Evolutionary conservation across 768 basidiomycete genomes (phyloP), one percentile per base, ranked within the genome.

Genomic region (Kwoniella europaea): DNA sequence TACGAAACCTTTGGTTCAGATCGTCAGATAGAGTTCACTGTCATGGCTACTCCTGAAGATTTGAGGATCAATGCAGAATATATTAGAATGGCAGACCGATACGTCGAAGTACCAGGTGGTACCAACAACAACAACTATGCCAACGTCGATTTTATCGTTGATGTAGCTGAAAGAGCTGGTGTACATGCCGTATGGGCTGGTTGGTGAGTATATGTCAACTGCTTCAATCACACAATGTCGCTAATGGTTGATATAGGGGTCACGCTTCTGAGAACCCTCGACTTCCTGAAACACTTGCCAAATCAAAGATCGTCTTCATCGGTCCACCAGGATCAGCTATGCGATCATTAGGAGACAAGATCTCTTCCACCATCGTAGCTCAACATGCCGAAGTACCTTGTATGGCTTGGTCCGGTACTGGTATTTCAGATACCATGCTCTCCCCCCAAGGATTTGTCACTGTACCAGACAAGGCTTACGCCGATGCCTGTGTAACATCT

Each of bases 111-210:
- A 10, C 95, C 97, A 20, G 97, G 97, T 71, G 97, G 97, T 71
- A 89, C 91, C 20, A 99, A 99, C 84, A 99, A 98, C 87, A 94
- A 98, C 88, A 98, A 99, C 85, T 98, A 98, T 81, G 97, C 97
- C 76, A 99, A 99, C 83, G 97, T 99, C 78, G 97, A 99, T 80
- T 90, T 97, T 80, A 98, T 99, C 79, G 92, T 98, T 69, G 97
- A 99, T 82, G 90, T 99, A 68, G 97, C 97, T 54, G 95, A 99
- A 85, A 91, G 97, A 74, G 88, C 94, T 22, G 97, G 94, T 42
- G 97, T 98, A 1, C 97, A 99, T 80, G 97, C 97, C 55, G 97
- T 99, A 27, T 99, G 97, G 97, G 97, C 97, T 44, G 97, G 97
- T 68, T 99, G 97, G 97, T 86, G 72, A 78, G 85, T 79, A 10